Evolutionary conservation across 306 rosid genomes (phyloP).

Genomic region (Senna tora): DNA sequence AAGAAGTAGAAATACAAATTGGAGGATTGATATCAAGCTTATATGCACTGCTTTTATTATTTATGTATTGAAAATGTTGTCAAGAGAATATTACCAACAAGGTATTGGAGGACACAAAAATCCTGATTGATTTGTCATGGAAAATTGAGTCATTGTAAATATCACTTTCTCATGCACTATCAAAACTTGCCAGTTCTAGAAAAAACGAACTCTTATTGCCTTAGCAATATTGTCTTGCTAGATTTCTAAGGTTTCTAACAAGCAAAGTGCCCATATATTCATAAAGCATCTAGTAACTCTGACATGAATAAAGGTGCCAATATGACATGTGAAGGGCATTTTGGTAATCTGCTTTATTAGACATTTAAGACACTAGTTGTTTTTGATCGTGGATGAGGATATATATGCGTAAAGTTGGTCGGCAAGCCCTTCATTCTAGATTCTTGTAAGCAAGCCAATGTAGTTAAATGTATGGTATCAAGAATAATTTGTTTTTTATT

Average conservation of each 20-base stretch:
- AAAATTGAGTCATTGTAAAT: slow-evolving; percentile 15
- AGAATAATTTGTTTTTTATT: slow-evolving; percentile 28
- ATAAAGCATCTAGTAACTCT: slow-evolving; percentile 1
- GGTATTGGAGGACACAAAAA: slow-evolving; percentile 36
- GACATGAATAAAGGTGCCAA: slow-evolving; percentile 34
- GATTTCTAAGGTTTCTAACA: slow-evolving; percentile 31
- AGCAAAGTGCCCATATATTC: slow-evolving; percentile 11
- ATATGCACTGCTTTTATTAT: too few relatives aligned
- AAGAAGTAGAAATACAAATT: too few relatives aligned
- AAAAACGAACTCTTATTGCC: slow-evolving; percentile 25
- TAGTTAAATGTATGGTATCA: slow-evolving; percentile 8
- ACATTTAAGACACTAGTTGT: slow-evolving; percentile 33
- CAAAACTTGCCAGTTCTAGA: slow-evolving; percentile 37
- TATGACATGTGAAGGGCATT: slow-evolving; percentile 35
- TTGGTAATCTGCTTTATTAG: slow-evolving; percentile 17
- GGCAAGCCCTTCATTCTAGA: slow-evolving; percentile 11
- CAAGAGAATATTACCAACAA: background rate
- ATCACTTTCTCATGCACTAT: slow-evolving; percentile 43
- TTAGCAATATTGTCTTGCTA: slow-evolving; percentile 36
- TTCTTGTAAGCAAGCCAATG: slow-evolving; percentile 26
- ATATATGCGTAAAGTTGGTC: slow-evolving; percentile 5
- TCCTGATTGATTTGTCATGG: slow-evolving; percentile 37
- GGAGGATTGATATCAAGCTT: background rate
- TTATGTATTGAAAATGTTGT: background rate
- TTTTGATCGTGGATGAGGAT: slow-evolving; percentile 40